phyloP scores from a whole-genome alignment of 2,329 filamentous ascomycete species.

The Bipolaris cookei region DNA sequence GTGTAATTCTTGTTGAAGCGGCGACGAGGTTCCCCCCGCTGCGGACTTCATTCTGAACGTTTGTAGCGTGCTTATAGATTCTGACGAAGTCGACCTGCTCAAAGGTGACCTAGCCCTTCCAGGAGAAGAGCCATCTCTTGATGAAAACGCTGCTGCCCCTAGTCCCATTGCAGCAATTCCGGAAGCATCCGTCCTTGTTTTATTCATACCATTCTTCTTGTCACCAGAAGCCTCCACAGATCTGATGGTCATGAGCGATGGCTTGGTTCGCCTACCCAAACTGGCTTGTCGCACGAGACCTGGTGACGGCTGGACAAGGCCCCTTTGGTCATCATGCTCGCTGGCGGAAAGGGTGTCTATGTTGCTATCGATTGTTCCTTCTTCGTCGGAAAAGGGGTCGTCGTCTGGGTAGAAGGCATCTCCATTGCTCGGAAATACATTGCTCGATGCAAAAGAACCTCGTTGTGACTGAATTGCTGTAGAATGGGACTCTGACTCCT shows the following conservation, averaged over 20 bases:
- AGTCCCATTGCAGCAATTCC: conserved; percentile 31
- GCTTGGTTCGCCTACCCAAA: conserved; percentile 55
- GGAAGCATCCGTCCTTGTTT: conserved; percentile 25
- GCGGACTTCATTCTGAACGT: conserved; percentile 25
- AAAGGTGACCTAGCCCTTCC: conserved; percentile 34
- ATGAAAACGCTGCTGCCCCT: conserved; percentile 33
- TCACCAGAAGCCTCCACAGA: conserved; percentile 49
- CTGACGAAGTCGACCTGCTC: conserved; percentile 42
- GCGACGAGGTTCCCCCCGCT: conserved; percentile 28
- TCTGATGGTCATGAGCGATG: conserved; percentile 57
- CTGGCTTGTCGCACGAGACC: conserved; percentile 54
- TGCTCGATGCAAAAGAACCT: conserved; percentile 57
- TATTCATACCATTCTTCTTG: conserved; percentile 26
- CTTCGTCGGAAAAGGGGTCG: conserved; percentile 46
- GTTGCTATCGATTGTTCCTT: conserved; percentile 45
- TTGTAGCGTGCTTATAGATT: conserved; percentile 41
- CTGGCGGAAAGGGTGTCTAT: conserved; percentile 38
- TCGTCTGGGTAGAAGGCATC: conserved; percentile 52
- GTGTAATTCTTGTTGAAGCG: conserved; percentile 36
- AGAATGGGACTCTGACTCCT: conserved; percentile 56
- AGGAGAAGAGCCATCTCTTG: conserved; percentile 33
- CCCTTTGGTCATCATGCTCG: conserved; percentile 46
- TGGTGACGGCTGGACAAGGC: conserved; percentile 46
- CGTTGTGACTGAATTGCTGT: conserved; percentile 51
- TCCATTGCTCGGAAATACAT: conserved; percentile 53